These are phyloP conservation scores for Backusella circina DNA, from an alignment of 192 early-diverging fungal genomes.

Conservation along the genomic window DNA sequence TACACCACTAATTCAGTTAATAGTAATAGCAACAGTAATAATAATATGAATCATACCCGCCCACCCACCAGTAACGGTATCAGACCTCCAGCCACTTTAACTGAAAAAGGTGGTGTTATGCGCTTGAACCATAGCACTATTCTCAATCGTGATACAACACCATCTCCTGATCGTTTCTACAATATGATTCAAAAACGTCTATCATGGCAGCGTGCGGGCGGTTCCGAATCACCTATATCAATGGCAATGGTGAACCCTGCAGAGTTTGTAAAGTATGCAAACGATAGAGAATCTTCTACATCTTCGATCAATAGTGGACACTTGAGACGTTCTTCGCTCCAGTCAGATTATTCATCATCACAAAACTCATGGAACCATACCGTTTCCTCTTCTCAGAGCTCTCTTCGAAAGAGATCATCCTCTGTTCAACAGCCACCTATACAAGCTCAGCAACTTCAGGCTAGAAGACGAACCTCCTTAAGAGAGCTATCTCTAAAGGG, in stretches of 20 bases:
- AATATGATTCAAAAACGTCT: constrained; percentile 35
- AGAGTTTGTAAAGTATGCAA: constrained; percentile 26
- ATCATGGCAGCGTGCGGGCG: constrained; percentile 20
- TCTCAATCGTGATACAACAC: constrained; percentile 17
- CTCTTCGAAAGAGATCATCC: constrained; percentile 17
- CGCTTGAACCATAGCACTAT: neutral
- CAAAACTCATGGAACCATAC: constrained; percentile 7
- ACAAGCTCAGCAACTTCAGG: constrained; percentile 2
- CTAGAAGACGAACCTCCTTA: constrained; percentile 25
- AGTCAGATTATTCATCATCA: constrained; percentile 26
- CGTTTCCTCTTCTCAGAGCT: neutral
- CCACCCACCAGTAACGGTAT: constrained; percentile 10
- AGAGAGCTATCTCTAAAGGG: constrained; percentile 30
- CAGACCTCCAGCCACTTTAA: constrained; percentile 3
- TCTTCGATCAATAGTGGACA: constrained; percentile 34
- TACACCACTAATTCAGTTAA: neutral
- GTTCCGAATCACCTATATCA: constrained; percentile 20
- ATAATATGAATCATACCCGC: neutral
- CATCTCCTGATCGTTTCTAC: constrained; percentile 32
- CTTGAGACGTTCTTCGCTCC: constrained; percentile 26
- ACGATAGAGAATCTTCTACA: constrained; percentile 31
- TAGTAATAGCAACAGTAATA: neutral
- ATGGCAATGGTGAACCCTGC: constrained; percentile 27
- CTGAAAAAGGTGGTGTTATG: constrained; percentile 14
- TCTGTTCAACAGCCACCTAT: constrained; percentile 20